Evolutionary conservation across 768 basidiomycete genomes (phyloP), one percentile per base, ranked within the genome.

Genomic region (Collybiopsis luxurians): DNA sequence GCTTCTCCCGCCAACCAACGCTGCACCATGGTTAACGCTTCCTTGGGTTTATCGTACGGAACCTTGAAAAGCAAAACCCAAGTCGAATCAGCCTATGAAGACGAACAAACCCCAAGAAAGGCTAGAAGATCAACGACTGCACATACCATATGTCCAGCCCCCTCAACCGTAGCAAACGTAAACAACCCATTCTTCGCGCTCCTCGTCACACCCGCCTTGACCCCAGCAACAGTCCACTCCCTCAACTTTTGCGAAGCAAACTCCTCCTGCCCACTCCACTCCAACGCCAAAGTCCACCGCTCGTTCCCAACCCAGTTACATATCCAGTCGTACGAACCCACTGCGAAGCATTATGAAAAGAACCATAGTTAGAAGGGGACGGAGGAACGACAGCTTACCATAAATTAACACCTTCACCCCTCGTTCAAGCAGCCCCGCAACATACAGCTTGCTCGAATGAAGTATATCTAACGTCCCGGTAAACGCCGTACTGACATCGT

Each of bases 371-470:
- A 44, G n/a, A 44, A 10, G 11, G 19, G 45, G 4, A 30, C 17
- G 19, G 26, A 24, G 43, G 5, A 5, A 9, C 1, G 21, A 26
- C 21, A 24, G 15, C 50, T 11, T 21, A 51, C 50, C 85, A 60
- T 90, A 90, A 46, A 88, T 84, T 40, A 93, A 77, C 34, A 90
- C 73, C 4, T 85, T 81, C 19, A 95, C 71, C 0, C 86, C 87
- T n/a, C 89, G 80, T 57, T 93, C 90, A 9, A 93, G 79, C 38
- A 93, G 80, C 5, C 74, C 78, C 0, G 83, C 75, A 58, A 90
- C 83, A 65, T 90, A 86, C 73, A 84, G 19, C 7, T 31, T 12
- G 24, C 53, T 55, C 15, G 48, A 44, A 40, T 55, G 58, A 19
- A 48, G 31, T 1, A 53, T 45, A 50, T 59, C 58, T 27, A 43